phyloP scores from a whole-genome alignment of 108 stramenopile species.

The Cyclostephanos tholiformis region DNA sequence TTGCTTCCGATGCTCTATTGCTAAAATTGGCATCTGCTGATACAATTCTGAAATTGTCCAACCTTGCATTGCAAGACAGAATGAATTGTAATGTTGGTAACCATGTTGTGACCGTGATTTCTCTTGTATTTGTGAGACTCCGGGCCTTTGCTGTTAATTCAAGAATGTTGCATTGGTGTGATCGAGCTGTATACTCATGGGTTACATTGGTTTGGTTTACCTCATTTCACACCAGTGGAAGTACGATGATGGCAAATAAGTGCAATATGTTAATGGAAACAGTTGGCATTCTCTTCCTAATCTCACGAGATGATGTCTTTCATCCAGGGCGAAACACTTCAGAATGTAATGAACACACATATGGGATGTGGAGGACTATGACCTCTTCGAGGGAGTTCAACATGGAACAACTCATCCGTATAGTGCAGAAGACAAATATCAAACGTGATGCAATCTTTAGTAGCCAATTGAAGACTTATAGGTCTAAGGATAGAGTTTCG shows the following conservation, averaged over 20 bases:
- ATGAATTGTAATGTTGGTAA: conserved; percentile 4
- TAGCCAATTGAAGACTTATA: conserved; percentile 1
- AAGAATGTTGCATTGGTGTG: background rate
- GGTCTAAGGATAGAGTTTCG: background rate
- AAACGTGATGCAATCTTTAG: conserved; percentile 21
- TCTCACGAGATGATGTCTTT: too few relatives aligned
- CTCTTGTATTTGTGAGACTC: too few relatives aligned
- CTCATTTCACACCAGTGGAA: conserved; percentile 21
- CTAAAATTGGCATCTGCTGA: conserved; percentile 9
- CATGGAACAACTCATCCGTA: conserved; percentile 16
- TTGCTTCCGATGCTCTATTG: conserved; percentile 23
- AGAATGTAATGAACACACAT: conserved; percentile 33
- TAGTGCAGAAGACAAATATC: too few relatives aligned
- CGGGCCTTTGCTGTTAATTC: too few relatives aligned
- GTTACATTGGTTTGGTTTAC: conserved; percentile 12
- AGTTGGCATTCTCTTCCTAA: too few relatives aligned
- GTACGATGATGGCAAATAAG: too few relatives aligned
- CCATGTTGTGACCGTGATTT: too few relatives aligned
- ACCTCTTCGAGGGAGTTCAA: conserved; percentile 20
- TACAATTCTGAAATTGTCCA: background rate
- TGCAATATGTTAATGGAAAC: too few relatives aligned
- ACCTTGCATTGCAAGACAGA: background rate
- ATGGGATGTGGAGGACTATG: conserved; percentile 15
- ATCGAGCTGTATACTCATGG: conserved; percentile 14
- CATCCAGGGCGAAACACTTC: too few relatives aligned